A percentile compares a stretch with the other conserved stretches of the same genome.
These are phyloP conservation scores for Podila horticola DNA, from an alignment of 192 early-diverging fungal species.

Conservation along the genomic window DNA sequence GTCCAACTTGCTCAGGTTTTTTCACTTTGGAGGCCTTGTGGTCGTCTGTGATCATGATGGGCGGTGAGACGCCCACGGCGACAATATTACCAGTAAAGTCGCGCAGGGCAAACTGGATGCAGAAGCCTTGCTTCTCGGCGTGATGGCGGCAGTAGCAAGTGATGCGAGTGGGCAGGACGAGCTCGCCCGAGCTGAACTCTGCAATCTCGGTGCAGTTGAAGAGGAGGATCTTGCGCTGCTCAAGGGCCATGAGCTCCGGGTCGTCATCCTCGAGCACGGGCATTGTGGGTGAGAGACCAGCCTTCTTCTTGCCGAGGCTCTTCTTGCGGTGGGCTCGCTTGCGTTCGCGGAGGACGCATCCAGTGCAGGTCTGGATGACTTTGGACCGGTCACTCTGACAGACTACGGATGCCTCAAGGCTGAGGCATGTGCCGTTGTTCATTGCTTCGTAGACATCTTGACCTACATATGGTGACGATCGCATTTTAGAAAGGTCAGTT, in stretches of 20 bases:
- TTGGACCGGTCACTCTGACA: conserved; percentile 84
- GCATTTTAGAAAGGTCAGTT: too few species aligned
- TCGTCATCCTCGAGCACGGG: conserved; percentile 51
- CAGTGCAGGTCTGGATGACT: conserved; percentile 80
- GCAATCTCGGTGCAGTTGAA: conserved; percentile 90
- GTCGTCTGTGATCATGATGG: conserved; percentile 98
- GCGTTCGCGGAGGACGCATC: conserved; percentile 87
- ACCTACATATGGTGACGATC: conserved; percentile 19
- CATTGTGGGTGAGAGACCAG: conserved; percentile 12
- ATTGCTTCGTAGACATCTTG: conserved; percentile 46
- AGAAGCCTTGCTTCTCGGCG: conserved; percentile 93
- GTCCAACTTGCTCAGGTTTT: conserved; percentile 46
- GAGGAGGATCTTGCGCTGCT: conserved; percentile 83
- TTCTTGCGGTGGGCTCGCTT: conserved; percentile 76
- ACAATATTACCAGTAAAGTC: conserved; percentile 73
- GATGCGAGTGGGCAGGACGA: conserved; percentile 89
- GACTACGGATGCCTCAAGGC: conserved; percentile 84
- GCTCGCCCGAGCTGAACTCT: conserved; percentile 90
- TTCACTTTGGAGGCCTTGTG: conserved; percentile 87
- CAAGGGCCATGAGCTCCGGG: conserved; percentile 74
- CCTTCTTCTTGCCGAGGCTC: conserved; percentile 57
- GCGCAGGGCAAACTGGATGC: conserved; percentile 81
- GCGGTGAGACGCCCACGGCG: conserved; percentile 85
- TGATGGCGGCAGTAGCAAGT: conserved; percentile 98
- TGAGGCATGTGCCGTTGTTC: conserved; percentile 64